Evolutionary conservation across 148 eudicot species (phyloP).

Genomic region (Rhododendron williamsianum): DNA sequence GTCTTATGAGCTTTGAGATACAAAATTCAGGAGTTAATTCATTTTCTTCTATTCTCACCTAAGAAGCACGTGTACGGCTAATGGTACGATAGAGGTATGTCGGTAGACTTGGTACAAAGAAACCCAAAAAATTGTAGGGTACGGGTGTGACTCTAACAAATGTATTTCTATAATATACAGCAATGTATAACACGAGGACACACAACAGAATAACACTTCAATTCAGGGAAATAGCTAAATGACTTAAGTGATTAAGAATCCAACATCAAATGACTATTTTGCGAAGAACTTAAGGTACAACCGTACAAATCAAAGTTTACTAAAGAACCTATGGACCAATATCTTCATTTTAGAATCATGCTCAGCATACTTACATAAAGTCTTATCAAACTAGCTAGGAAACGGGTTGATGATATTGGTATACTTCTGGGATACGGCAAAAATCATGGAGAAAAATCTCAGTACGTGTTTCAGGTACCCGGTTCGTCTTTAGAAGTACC

Average conservation of each 20-base stretch:
- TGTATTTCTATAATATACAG: too few relatives aligned
- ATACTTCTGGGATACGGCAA: neutral
- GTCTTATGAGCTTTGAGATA: neutral
- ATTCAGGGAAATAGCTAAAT: neutral
- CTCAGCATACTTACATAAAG: too few relatives aligned
- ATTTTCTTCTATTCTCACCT: neutral
- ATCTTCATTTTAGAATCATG: neutral
- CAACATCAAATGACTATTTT: neutral
- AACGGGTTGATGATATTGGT: too few relatives aligned
- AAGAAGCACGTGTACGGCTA: neutral
- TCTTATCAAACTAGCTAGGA: too few relatives aligned
- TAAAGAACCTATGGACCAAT: neutral
- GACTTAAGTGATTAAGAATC: neutral
- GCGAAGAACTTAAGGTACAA: neutral
- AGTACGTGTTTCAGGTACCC: neutral
- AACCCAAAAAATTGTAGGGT: neutral
- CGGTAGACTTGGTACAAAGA: neutral
- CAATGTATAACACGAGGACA: neutral
- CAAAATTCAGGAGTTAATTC: neutral
- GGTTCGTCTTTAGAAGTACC: neutral
- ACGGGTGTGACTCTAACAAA: neutral
- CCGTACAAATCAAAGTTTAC: neutral
- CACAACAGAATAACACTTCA: neutral
- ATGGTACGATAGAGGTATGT: neutral
- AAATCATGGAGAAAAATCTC: too few relatives aligned